Evolutionary conservation across 345 rosid species (phyloP).

Genomic region (Aquilaria malaccensis): DNA sequence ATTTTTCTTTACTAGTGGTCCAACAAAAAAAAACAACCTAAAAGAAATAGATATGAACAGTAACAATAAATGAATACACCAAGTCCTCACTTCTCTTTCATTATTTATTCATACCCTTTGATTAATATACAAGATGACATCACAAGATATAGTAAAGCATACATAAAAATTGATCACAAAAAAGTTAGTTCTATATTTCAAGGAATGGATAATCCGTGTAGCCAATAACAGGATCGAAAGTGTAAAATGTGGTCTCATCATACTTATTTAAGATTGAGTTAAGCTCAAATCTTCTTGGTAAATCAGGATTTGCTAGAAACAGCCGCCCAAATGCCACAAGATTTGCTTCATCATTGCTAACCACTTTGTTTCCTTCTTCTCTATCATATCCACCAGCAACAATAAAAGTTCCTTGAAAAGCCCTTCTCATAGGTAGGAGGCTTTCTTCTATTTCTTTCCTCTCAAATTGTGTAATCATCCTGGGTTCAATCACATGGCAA

Average conservation of each 20-base stretch:
- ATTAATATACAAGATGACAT: no score
- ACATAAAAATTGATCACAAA: no score
- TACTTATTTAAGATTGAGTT: slow-evolving; percentile 5
- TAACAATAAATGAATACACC: no score
- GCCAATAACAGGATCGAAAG: slow-evolving; percentile 42
- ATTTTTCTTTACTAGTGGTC: no score
- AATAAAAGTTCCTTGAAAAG: slow-evolving; percentile 22
- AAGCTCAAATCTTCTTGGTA: slow-evolving; percentile 13
- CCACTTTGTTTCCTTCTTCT: slow-evolving; percentile 27
- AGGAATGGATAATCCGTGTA: slow-evolving; percentile 74
- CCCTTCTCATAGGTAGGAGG: slow-evolving; percentile 30
- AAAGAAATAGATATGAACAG: no score
- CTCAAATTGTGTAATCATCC: slow-evolving; percentile 26
- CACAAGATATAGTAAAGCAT: no score
- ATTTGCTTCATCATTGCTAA: slow-evolving; percentile 23
- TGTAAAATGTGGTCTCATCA: slow-evolving; percentile 13
- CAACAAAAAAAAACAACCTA: no score
- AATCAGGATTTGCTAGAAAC: slow-evolving; percentile 12
- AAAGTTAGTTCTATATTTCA: neutral
- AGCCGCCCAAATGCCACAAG: slow-evolving; percentile 18
- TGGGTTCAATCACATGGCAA: slow-evolving; percentile 39
- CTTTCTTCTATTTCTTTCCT: slow-evolving; percentile 12
- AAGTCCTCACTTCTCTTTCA: no score
- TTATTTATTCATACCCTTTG: no score
- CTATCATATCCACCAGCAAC: slow-evolving; percentile 33